Percentiles rank a stretch among this genome's conserved stretches.
These are phyloP conservation scores for Erythrobasidium yunnanense DNA, from an alignment of 768 basidiomycete species.

Conservation along the genomic window DNA sequence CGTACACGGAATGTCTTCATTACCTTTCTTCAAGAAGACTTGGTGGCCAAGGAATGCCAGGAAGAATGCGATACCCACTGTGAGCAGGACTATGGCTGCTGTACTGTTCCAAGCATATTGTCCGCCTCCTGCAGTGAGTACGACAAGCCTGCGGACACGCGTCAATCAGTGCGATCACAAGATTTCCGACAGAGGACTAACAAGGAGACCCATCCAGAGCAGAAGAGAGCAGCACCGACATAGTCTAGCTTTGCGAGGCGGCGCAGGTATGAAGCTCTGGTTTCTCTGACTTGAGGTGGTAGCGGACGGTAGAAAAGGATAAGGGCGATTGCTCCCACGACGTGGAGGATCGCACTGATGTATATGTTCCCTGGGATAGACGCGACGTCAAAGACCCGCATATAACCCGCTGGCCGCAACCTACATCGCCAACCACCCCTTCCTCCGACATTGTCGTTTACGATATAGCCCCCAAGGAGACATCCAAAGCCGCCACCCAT, in stretches of 20 bases:
- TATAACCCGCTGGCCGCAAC: no score
- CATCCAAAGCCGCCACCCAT: not conserved
- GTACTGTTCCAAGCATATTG: not conserved
- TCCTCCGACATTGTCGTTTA: not conserved
- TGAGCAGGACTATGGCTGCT: not conserved
- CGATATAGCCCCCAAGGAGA: not conserved
- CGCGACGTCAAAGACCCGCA: not conserved
- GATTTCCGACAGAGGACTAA: not conserved
- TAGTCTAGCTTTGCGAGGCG: conserved; percentile 1
- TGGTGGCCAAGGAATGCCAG: not conserved
- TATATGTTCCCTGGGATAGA: not conserved
- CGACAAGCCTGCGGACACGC: not conserved
- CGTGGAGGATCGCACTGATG: not conserved
- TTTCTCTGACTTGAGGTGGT: not conserved
- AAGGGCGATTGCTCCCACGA: not conserved
- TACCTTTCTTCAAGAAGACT: conserved; percentile 10
- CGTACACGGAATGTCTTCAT: not conserved
- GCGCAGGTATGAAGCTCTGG: not conserved
- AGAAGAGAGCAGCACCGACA: not conserved
- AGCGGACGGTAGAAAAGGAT: not conserved
- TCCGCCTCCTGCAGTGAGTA: not conserved
- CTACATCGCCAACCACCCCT: not conserved
- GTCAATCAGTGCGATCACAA: not conserved
- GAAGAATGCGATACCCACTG: not conserved
- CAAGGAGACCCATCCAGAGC: not conserved